Conservation (phyloP, 768 basidiomycete genomes). For the Pisolithus sp. region DNA sequence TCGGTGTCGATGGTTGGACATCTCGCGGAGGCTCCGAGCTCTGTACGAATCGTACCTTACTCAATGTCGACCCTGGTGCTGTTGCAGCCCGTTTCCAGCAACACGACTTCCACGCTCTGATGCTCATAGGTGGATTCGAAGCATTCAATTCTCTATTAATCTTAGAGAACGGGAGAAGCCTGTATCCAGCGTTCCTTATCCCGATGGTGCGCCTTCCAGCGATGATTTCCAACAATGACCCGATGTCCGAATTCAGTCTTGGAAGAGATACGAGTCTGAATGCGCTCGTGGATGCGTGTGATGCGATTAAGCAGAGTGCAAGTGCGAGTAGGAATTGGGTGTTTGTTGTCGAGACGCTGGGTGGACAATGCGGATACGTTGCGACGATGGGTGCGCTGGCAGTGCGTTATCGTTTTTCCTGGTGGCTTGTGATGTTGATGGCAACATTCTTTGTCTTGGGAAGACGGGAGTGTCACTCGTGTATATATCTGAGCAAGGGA, state of each 20-base stretch:
- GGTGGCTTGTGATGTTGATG: neutral
- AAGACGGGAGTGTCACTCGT: conserved; percentile 89
- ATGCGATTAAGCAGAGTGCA: conserved; percentile 97
- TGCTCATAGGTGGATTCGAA: conserved; percentile 96
- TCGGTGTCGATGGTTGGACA: conserved; percentile 95
- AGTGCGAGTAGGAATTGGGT: conserved; percentile 93
- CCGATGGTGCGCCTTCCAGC: conserved; percentile 96
- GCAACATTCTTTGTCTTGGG: neutral
- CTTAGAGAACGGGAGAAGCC: conserved; percentile 71
- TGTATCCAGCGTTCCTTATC: conserved; percentile 90
- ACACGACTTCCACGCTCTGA: conserved; percentile 66
- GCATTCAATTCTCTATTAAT: conserved; percentile 76
- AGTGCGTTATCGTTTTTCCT: conserved; percentile 42
- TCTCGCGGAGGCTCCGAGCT: conserved; percentile 95
- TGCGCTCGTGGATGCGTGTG: conserved; percentile 94
- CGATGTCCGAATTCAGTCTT: conserved; percentile 91
- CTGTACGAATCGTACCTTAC: conserved; percentile 89
- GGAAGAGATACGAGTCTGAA: conserved; percentile 98
- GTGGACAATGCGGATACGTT: conserved; percentile 93
- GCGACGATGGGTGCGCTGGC: conserved; percentile 94
- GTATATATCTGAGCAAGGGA: conserved; percentile 90
- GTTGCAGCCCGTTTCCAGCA: conserved; percentile 91
- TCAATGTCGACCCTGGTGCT: conserved; percentile 79
- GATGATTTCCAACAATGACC: conserved; percentile 97
- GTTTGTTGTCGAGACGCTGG: conserved; percentile 97